These are phyloP conservation scores for Fragaria iinumae DNA, from an alignment of 306 rosid genomes.

Conservation along the genomic window DNA sequence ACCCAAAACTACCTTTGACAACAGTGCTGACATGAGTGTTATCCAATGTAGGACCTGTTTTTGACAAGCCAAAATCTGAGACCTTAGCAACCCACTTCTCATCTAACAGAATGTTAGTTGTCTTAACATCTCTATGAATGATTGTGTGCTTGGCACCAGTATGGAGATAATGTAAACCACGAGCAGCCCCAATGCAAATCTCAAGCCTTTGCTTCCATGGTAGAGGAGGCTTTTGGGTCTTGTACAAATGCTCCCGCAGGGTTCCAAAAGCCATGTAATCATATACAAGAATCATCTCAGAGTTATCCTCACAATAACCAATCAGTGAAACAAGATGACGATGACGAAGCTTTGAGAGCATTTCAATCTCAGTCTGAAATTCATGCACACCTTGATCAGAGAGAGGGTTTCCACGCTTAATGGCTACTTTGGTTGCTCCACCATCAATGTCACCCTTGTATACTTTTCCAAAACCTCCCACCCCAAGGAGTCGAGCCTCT, in stretches of 20 bases:
- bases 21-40: conserved; percentile 97
- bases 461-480: conserved; percentile 98
- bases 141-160: conserved; percentile 97
- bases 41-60: conserved; percentile 97
- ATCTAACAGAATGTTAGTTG: conserved; percentile 92
- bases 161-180: conserved; percentile 95
- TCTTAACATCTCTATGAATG: conserved; percentile 96
- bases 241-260: conserved; percentile 93
- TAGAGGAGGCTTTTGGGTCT: conserved; percentile 90
- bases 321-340: conserved; percentile 96
- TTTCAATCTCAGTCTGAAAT: conserved; percentile 97
- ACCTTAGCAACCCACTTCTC: conserved; percentile 99
- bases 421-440: conserved; percentile 77
- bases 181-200: conserved; percentile 97
- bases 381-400: conserved; percentile 99
- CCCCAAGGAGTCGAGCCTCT: conserved; percentile 89
- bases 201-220: conserved; percentile 99
- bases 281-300: conserved; percentile 97
- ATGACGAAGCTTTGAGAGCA: conserved; percentile 99
- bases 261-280: conserved; percentile 96
- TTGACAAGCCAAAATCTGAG: conserved; percentile 94
- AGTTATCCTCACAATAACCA: conserved; percentile 94
- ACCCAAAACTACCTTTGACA: conserved; percentile 97
- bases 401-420: conserved; percentile 94
- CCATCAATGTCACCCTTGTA: conserved; percentile 92